Evolutionary conservation across 2,329 filamentous ascomycete genomes (phyloP), one percentile per base, ranked within the genome.

Genomic region (Penicillium corylophilum): DNA sequence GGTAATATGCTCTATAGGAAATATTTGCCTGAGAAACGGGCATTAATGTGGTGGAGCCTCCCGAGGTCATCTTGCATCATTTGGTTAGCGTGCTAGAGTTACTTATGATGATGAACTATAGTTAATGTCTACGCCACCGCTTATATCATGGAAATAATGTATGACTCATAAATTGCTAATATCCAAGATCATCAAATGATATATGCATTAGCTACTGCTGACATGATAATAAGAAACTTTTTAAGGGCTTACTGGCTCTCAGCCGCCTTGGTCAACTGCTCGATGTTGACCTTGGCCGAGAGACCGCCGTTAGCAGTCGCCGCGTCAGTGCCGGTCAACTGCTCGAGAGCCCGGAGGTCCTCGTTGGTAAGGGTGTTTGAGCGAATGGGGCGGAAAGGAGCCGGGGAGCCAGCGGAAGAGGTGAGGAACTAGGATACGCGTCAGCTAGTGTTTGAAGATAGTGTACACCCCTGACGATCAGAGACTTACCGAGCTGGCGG

Each of bases 401-500:
- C 79, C 18, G 88, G 88, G 36, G 87, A 90, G 29, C 82, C 81
- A 2, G 87, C 85, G 55, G 85, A 79, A 59, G 84, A 89, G 23
- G 83, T 79, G 31, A 90, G 79, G 71, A 93, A 93, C 88, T 92
- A 64, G 50, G 58, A 5, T 7, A 22, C 9, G 22, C 10, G 28
- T 49, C 28, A 51, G 40, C 43, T 33, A 9, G 28, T 10, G 15
- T 24, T 29, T 12, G 7, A 13, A 26, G 4, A 26, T 13, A 42
- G 2, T 44, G 31, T 8, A 36, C 20, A 41, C 38, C 38, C 38
- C 38, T 41, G 22, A 41, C 13, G 13, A n/a, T 24, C 43, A 44
- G 51, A 44, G 51, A 54, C 88, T 82, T 78, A 95, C 90, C 66
- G 88, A 93, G 71, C 85, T 89, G 48, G 92, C 91, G 44, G 91